Conservation (phyloP, 2,329 filamentous ascomycete genomes). For the Fusarium nurragi region DNA sequence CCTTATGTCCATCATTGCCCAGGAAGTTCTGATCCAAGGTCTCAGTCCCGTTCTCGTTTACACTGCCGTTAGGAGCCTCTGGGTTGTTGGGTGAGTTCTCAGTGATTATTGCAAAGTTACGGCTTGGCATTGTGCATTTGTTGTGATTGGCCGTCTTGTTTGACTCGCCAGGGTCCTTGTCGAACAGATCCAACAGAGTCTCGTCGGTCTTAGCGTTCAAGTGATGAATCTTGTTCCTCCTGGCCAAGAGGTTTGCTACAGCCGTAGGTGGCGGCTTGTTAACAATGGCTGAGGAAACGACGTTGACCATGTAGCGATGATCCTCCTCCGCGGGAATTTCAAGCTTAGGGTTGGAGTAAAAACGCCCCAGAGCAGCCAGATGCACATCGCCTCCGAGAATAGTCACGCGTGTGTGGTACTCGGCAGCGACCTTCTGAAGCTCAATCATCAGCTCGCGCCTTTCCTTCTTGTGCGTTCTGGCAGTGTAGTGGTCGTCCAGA, state of each 20-base stretch:
- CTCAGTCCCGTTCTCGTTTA: conserved; percentile 30
- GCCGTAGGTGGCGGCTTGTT: conserved; percentile 90
- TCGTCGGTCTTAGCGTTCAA: conserved; percentile 82
- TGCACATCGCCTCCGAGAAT: conserved; percentile 96
- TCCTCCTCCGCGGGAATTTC: conserved; percentile 82
- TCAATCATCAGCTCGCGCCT: conserved; percentile 80
- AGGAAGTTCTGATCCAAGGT: conserved; percentile 44
- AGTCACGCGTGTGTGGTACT: conserved; percentile 88
- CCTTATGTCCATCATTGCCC: conserved; percentile 72
- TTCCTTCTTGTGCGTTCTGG: conserved; percentile 89
- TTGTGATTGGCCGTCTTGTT: conserved; percentile 81
- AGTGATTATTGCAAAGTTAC: conserved; percentile 91
- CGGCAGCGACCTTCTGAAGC: conserved; percentile 83
- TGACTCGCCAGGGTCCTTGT: conserved; percentile 81
- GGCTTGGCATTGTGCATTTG: conserved; percentile 87
- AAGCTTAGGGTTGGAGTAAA: conserved; percentile 89
- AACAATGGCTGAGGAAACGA: conserved; percentile 93
- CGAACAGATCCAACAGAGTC: conserved; percentile 91
- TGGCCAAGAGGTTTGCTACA: conserved; percentile 90
- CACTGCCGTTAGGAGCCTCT: conserved; percentile 39
- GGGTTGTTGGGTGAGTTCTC: conserved; percentile 77
- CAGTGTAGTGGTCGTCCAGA: conserved; percentile 95
- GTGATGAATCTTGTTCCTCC: conserved; percentile 84
- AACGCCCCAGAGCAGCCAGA: conserved; percentile 88
- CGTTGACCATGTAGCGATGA: conserved; percentile 93